Evolutionary conservation across 805 yeast species (phyloP).

Genomic region (Yarrowia deformans): DNA sequence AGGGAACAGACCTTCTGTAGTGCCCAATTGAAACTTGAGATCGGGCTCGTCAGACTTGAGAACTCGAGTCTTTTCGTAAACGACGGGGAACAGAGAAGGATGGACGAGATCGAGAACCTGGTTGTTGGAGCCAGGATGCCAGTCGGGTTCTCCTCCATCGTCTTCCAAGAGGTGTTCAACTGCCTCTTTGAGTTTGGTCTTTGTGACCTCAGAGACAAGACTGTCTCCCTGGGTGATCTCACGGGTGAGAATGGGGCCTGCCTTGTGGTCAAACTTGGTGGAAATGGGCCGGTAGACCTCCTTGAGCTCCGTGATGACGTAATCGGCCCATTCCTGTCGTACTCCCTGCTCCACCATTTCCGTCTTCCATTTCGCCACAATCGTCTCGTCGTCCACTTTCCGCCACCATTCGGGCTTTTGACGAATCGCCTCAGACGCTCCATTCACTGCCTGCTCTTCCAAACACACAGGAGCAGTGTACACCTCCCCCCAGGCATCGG

Average conservation of each 20-base stretch:
- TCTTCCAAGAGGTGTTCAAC: slow-evolving; percentile 41
- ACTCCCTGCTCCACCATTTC: slow-evolving; percentile 44
- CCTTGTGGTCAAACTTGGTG: slow-evolving; percentile 40
- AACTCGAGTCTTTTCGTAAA: slow-evolving; percentile 46
- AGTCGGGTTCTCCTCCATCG: slow-evolving; percentile 47
- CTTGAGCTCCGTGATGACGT: slow-evolving; percentile 49
- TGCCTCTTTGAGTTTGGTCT: slow-evolving; percentile 40
- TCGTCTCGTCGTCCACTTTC: slow-evolving; percentile 46
- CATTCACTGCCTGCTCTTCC: slow-evolving; percentile 19
- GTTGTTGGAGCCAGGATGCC: slow-evolving; percentile 53
- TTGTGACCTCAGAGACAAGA: slow-evolving; percentile 42
- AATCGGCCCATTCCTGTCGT: slow-evolving; percentile 46
- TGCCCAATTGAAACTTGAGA: slow-evolving; percentile 4
- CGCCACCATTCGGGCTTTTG: slow-evolving; percentile 49
- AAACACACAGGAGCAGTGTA: slow-evolving; percentile 5
- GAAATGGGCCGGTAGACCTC: slow-evolving; percentile 46
- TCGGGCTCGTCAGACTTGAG: slow-evolving; percentile 13
- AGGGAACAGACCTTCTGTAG: slow-evolving; percentile 6
- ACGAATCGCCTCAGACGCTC: slow-evolving; percentile 43
- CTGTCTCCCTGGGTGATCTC: slow-evolving; percentile 47
- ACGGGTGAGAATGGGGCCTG: slow-evolving; percentile 45
- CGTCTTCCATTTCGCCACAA: slow-evolving; percentile 48
- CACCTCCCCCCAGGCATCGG: slow-evolving; percentile 4
- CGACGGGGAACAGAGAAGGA: slow-evolving; percentile 54
- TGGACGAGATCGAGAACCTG: slow-evolving; percentile 55